Percentiles rank a stretch among this genome's conserved stretches.
Conservation (phyloP, 1,139 yeast species). For the Candida sanyaensis region DNA sequence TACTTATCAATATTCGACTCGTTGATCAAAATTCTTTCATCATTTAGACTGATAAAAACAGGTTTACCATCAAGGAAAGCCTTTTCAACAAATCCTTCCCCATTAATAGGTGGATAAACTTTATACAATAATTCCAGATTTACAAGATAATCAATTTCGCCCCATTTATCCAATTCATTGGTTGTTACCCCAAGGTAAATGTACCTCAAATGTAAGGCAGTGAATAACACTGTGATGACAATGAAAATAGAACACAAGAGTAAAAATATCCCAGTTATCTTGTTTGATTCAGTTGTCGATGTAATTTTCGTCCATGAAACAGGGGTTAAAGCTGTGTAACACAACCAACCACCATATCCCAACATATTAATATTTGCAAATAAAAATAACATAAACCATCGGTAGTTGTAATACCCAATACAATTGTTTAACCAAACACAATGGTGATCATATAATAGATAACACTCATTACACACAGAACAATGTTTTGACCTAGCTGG, state of each 20-base stretch:
- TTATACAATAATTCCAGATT: slow-evolving; percentile 32
- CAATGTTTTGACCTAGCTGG: slow-evolving; percentile 95
- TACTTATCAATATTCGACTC: slow-evolving; percentile 11
- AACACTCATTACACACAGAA: slow-evolving; percentile 66
- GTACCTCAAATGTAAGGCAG: slow-evolving; percentile 60
- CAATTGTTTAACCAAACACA: slow-evolving; percentile 96
- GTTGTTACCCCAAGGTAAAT: slow-evolving; percentile 87
- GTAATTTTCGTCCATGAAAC: slow-evolving; percentile 27
- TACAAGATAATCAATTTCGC: slow-evolving; percentile 62
- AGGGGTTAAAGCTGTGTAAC: slow-evolving; percentile 27
- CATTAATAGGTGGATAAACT: slow-evolving; percentile 11
- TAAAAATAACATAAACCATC: slow-evolving; percentile 68
- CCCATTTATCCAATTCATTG: slow-evolving; percentile 87
- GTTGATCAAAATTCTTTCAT: slow-evolving; percentile 21
- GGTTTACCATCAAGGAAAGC: slow-evolving; percentile 13
- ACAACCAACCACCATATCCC: slow-evolving; percentile 58
- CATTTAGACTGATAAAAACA: slow-evolving; percentile 32
- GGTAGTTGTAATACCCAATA: slow-evolving; percentile 72
- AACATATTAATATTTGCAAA: slow-evolving; percentile 56
- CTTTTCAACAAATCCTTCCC: slow-evolving; percentile 18
- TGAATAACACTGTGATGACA: slow-evolving; percentile 57
- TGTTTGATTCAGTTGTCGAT: slow-evolving; percentile 33
- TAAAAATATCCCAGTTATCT: slow-evolving; percentile 52
- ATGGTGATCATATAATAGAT: slow-evolving; percentile 81
- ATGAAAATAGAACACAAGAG: slow-evolving; percentile 56